These are phyloP conservation scores for Acanthamoeba lugdunensis DNA, from an alignment of 208 protist genomes.

Conservation along the genomic window DNA sequence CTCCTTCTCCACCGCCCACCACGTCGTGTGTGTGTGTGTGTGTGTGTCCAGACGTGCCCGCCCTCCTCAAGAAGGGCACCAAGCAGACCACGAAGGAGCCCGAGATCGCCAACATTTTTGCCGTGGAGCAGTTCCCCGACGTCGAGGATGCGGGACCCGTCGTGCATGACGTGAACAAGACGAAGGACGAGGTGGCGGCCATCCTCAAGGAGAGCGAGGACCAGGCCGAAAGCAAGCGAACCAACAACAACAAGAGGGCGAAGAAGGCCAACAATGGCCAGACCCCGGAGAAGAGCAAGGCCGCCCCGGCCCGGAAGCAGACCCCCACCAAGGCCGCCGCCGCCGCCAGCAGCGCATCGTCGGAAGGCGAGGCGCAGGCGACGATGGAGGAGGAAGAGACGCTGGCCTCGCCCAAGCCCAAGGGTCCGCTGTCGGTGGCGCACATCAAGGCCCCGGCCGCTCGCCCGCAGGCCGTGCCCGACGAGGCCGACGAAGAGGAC, in stretches of 20 bases:
- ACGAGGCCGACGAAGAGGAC: neutral
- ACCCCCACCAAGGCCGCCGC: neutral
- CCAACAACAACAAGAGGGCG: neutral
- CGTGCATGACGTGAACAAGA: conserved; percentile 54
- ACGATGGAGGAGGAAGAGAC: neutral
- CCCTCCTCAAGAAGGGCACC: conserved; percentile 6
- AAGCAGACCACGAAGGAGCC: neutral
- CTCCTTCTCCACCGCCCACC: neutral
- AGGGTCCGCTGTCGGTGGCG: conserved; percentile 10
- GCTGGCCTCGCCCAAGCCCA: neutral
- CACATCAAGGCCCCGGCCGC: neutral
- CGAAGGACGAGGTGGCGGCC: neutral
- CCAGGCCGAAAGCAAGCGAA: neutral
- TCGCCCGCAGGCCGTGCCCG: neutral
- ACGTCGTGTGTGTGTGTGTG: neutral
- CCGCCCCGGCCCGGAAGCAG: neutral
- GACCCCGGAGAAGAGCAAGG: neutral
- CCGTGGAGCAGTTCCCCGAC: conserved; percentile 66
- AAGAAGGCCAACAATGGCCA: conserved; percentile 27
- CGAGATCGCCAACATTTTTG: conserved; percentile 48
- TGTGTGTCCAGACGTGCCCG: conserved; percentile 9
- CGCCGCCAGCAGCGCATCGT: neutral
- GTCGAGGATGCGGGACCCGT: neutral
- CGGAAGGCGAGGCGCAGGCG: neutral
- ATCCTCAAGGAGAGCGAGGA: conserved; percentile 47